Conservation (phyloP, 2,329 filamentous ascomycete species). For the Cladophialophora yegresii region DNA sequence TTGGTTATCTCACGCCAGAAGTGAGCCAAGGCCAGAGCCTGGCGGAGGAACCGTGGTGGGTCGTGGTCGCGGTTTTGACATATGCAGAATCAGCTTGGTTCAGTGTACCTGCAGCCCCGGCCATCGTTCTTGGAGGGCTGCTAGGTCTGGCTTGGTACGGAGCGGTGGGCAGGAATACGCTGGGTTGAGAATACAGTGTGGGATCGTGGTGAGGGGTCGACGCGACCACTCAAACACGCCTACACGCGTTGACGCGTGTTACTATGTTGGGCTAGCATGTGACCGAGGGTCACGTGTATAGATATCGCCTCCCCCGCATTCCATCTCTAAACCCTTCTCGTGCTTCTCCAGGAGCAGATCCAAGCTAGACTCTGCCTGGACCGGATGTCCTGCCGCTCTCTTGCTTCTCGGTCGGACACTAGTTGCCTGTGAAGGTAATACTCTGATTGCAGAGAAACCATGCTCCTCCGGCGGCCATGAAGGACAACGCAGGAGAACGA, state of each 20-base stretch:
- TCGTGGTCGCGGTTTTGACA: slow-evolving; percentile 58
- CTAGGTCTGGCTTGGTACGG: slow-evolving; percentile 54
- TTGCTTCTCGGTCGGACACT: neutral
- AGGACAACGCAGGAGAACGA: slow-evolving; percentile 11
- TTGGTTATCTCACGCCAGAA: slow-evolving; percentile 59
- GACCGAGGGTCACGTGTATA: neutral
- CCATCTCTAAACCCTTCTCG: neutral
- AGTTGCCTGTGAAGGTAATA: neutral
- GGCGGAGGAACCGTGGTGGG: slow-evolving; percentile 64
- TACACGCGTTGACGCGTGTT: neutral
- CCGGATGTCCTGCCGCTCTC: slow-evolving; percentile 3
- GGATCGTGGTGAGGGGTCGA: too few relatives aligned
- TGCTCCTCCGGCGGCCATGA: slow-evolving; percentile 14
- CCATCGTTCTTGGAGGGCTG: slow-evolving; percentile 52
- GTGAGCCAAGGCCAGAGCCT: slow-evolving; percentile 56
- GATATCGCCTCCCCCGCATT: neutral
- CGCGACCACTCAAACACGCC: neutral
- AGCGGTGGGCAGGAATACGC: slow-evolving; percentile 39
- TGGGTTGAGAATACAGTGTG: neutral
- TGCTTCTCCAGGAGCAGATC: neutral
- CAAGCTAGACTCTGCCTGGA: neutral
- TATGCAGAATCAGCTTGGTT: slow-evolving; percentile 56
- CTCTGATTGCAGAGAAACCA: neutral
- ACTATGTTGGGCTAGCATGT: too few relatives aligned
- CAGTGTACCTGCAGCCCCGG: slow-evolving; percentile 46